Percentiles rank a stretch among this genome's conserved stretches.
Evolutionary conservation across 768 basidiomycete species (phyloP).

Genomic region (Pleurotus djamor): DNA sequence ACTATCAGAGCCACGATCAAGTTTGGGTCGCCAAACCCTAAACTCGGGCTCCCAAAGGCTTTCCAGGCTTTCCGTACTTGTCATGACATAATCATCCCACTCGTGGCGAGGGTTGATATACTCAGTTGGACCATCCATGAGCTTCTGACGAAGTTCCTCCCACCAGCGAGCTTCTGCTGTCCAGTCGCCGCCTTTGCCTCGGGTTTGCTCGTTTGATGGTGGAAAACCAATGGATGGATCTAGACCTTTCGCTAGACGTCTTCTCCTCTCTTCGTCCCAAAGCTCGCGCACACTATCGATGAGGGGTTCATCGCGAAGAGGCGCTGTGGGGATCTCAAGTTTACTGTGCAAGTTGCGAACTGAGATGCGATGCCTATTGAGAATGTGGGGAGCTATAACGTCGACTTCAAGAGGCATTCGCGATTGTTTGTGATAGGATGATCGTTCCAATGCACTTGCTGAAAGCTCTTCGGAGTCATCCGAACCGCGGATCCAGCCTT

Average conservation of each 20-base stretch:
- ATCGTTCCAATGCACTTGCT: slow-evolving; percentile 20
- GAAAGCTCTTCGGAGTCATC: slow-evolving; percentile 24
- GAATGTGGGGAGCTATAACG: slow-evolving; percentile 74
- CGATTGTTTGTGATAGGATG: slow-evolving; percentile 65
- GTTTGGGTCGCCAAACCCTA: slow-evolving; percentile 53
- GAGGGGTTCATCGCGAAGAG: slow-evolving; percentile 62
- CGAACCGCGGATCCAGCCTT: slow-evolving; percentile 56
- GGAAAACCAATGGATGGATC: slow-evolving; percentile 74
- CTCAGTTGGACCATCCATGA: slow-evolving; percentile 41
- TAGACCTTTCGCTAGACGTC: slow-evolving; percentile 66
- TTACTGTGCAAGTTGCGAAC: slow-evolving; percentile 65
- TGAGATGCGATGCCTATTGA: slow-evolving; percentile 71
- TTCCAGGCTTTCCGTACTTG: slow-evolving; percentile 88
- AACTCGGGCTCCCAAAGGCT: slow-evolving; percentile 74
- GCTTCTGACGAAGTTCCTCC: slow-evolving; percentile 64
- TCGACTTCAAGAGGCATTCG: slow-evolving; percentile 81
- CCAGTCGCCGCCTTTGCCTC: slow-evolving; percentile 63
- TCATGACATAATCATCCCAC: slow-evolving; percentile 82
- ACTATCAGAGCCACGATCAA: not conserved
- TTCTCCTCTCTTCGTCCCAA: slow-evolving; percentile 93
- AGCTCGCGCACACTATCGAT: slow-evolving; percentile 89
- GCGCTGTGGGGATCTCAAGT: slow-evolving; percentile 62
- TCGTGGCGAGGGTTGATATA: slow-evolving; percentile 10
- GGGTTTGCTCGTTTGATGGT: slow-evolving; percentile 57
- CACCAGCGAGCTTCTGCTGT: slow-evolving; percentile 72